These are phyloP conservation scores for Trypanosoma avium DNA, from an alignment of 208 protist species.

Conservation along the genomic window DNA sequence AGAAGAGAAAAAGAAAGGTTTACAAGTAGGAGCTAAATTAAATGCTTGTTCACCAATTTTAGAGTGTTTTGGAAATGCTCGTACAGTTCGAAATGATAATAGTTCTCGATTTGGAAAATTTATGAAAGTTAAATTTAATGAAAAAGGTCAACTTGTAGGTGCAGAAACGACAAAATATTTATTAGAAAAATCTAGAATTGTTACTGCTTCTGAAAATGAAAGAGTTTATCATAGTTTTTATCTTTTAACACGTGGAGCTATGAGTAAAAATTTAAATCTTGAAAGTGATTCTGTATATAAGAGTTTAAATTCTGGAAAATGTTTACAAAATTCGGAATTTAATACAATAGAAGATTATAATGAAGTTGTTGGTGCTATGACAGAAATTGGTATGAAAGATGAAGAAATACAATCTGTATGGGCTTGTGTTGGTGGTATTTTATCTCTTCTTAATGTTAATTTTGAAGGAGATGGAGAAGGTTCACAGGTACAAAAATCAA, in stretches of 20 bases:
- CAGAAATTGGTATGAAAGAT: slow-evolving; percentile 44
- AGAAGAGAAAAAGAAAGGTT: slow-evolving; percentile 18
- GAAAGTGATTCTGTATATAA: slow-evolving; percentile 19
- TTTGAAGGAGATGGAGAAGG: slow-evolving; percentile 42
- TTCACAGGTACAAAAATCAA: slow-evolving; percentile 3
- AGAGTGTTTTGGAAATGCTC: slow-evolving; percentile 92
- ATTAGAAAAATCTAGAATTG: slow-evolving; percentile 77
- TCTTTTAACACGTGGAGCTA: slow-evolving; percentile 42
- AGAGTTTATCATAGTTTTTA: slow-evolving; percentile 92
- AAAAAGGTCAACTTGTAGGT: slow-evolving; percentile 42
- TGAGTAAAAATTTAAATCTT: slow-evolving; percentile 19
- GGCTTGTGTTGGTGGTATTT: slow-evolving; percentile 39
- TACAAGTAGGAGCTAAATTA: slow-evolving; percentile 22
- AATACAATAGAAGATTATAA: slow-evolving; percentile 33
- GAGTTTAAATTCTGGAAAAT: slow-evolving; percentile 29
- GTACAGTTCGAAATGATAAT: slow-evolving; percentile 89
- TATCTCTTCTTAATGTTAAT: slow-evolving; percentile 71
- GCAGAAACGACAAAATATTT: slow-evolving; percentile 59
- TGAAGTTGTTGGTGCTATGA: slow-evolving; percentile 39
- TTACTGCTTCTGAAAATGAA: slow-evolving; percentile 57
- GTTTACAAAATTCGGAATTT: slow-evolving; percentile 30
- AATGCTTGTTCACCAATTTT: slow-evolving; percentile 76
- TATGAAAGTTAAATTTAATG: slow-evolving; percentile 63
- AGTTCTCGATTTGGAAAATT: slow-evolving; percentile 89
- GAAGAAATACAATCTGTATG: slow-evolving; percentile 43